Base-by-base conservation (phyloP, 2,329 filamentous ascomycete genomes). In the Beauveria medogensis region DNA sequence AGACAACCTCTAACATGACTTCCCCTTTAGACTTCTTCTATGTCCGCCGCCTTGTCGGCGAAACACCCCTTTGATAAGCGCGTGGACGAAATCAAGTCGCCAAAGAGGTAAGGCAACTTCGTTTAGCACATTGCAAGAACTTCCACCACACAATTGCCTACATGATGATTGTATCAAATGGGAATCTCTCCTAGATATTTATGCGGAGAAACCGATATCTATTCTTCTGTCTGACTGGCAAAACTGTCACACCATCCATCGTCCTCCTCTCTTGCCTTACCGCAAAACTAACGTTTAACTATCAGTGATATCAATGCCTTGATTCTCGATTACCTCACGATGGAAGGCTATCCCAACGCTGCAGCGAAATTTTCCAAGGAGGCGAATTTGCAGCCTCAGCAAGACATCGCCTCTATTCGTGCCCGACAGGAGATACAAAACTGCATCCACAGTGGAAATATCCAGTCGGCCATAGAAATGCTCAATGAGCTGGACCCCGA, bases 181-280 rank as follows among this genome's bases (percentile, higher is more conserved):
- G 94, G 94, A 99, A 99, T 99, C 94, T 99, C 95, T 99, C 94
- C 89, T 91, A 97, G 90, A 83, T 85, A 80, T 78, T 74, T 77
- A 83, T 99, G 94, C 90, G 88, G 94, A 99, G 86, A 91, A 86
- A 75, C 81, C 78, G 81, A 87, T 90, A 74, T 73, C 64, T 68
- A 73, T 73, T 69, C 87, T 90, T 88, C 89, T 86, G 85, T 78
- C 82, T 82, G 86, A 72, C 58, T 60, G 63, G 56, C 55, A 44
- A n/a, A 18, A 22, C 24, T 40, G n/a, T 57, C 51, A 44, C 43
- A 61, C n/a, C 46, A 59, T 55, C 44, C n/a, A 50, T 63, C 61
- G 62, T 56, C 56, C 56, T 40, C 18, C 8, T 56, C 56, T 30
- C 18, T 12, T 57, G 8, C 55, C 20, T 14, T 55, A 58, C 16